Evolutionary conservation across 768 basidiomycete genomes (phyloP), one percentile per base, ranked within the genome.

Genomic region (Lactarius evosmus): DNA sequence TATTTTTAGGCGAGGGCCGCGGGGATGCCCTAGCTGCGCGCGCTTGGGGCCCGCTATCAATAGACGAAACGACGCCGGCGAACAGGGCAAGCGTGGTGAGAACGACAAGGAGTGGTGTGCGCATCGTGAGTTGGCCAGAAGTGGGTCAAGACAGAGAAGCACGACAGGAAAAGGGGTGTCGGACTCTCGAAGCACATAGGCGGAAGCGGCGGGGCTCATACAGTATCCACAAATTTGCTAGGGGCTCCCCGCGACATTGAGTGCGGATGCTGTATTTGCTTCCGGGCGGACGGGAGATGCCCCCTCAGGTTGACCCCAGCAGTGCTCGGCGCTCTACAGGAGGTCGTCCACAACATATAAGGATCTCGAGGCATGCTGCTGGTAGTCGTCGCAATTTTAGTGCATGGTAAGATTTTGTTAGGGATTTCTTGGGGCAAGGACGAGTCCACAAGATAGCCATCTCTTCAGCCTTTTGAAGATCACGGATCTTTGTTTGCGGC

Each of bases 31-130:
- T 17, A 5, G 32, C 58, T 4, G 36, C 49, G 11, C 8, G 36
- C 8, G 52, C 52, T n/a, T 11, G 63, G 9, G n/a, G 32, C 22
- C 16, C 34, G 41, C 25, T 44, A n/a, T 34, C 44, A 29, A 14
- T 29, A 16, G 32, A 33, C 12, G 49, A 25, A 32, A 33, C n/a
- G 36, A 57, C 30, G 27, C 27, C 32, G 25, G 40, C 49, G 46
- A 66, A 40, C 0, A 49, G 41, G 36, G 56, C 32, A 29, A 60
- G 65, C 14, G 44, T 56, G n/a, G 53, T 54, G 41, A 62, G 16
- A 2, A 54, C 56, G 9, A 38, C 34, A 3, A 67, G 30, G 38
- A 41, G 29, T 4, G 29, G 34, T 36, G 56, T 11, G 36, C 56
- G 40, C 54, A 60, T 60, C 34, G 58, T 52, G 4, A 25, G 29